Conservation (phyloP, 192 early-diverging fungal species). For the Linnemannia hyalina region DNA sequence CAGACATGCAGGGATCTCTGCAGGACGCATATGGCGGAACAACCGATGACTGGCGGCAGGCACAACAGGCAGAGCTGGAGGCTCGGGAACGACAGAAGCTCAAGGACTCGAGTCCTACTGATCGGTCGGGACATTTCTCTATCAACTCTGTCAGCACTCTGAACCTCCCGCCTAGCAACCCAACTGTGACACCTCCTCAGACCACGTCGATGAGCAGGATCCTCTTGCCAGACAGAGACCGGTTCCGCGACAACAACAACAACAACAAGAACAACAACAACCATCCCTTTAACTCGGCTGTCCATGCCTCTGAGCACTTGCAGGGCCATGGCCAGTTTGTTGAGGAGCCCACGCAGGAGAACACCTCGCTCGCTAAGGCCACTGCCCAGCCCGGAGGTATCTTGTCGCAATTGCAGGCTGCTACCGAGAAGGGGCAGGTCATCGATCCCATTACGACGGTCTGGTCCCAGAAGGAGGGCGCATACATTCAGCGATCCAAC, state of each 20-base stretch:
- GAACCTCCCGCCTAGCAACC: conserved; percentile 26
- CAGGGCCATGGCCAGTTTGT: background rate
- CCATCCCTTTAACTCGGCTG: background rate
- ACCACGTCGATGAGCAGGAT: conserved; percentile 15
- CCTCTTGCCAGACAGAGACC: conserved; percentile 34
- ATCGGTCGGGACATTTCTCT: conserved; percentile 27
- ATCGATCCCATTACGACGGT: conserved; percentile 26
- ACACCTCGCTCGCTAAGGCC: conserved; percentile 40
- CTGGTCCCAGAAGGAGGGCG: conserved; percentile 39
- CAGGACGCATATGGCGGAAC: conserved; percentile 49
- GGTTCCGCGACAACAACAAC: background rate
- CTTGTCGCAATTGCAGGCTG: conserved; percentile 35
- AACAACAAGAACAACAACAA: background rate
- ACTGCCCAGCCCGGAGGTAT: conserved; percentile 42
- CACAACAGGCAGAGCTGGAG: conserved; percentile 34
- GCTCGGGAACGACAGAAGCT: conserved; percentile 31
- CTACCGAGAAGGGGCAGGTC: conserved; percentile 38
- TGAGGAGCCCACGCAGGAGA: conserved; percentile 37
- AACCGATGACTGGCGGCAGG: conserved; percentile 45
- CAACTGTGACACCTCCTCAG: conserved; percentile 6
- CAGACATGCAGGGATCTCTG: background rate
- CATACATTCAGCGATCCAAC: conserved; percentile 40
- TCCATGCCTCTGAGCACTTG: background rate
- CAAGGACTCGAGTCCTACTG: conserved; percentile 20
- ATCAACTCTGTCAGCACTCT: conserved; percentile 47